These are phyloP conservation scores for Rauvolfia tetraphylla DNA, from an alignment of 257 asterid species.

Conservation along the genomic window DNA sequence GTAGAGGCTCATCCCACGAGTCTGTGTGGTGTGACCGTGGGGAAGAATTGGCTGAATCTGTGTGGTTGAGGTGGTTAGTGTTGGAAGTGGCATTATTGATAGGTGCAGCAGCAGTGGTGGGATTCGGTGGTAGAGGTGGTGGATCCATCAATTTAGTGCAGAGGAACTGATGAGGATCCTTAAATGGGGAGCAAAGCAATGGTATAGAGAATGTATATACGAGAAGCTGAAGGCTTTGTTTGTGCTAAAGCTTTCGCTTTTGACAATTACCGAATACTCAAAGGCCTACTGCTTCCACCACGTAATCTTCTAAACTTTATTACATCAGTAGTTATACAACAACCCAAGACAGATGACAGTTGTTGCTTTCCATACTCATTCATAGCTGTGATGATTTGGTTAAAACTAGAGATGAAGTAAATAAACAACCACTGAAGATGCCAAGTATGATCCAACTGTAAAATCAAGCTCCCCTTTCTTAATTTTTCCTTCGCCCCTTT, in stretches of 20 bases:
- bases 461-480: neutral
- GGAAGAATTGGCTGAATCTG: slow-evolving; percentile 46
- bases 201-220: neutral
- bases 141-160: slow-evolving; percentile 42
- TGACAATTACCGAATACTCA: neutral
- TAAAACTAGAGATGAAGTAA: neutral
- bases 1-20: slow-evolving; percentile 49
- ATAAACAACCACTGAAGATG: neutral
- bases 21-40: slow-evolving; percentile 45
- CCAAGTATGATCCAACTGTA: slow-evolving; percentile 2
- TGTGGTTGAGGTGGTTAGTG: slow-evolving; percentile 20
- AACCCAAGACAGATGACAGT: neutral
- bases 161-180: slow-evolving; percentile 5
- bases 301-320: neutral
- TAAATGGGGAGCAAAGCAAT: slow-evolving; percentile 12
- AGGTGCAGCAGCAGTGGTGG: slow-evolving; percentile 14
- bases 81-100: slow-evolving; percentile 15
- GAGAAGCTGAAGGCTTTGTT: slow-evolving; percentile 4
- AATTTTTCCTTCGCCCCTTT: neutral
- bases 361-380: slow-evolving; percentile 2
- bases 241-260: slow-evolving; percentile 8
- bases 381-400: neutral
- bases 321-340: neutral
- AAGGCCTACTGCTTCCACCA: slow-evolving; percentile 1
- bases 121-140: slow-evolving; percentile 26